Conservation (phyloP, 345 rosid species). For the Syzygium oleosum region DNA sequence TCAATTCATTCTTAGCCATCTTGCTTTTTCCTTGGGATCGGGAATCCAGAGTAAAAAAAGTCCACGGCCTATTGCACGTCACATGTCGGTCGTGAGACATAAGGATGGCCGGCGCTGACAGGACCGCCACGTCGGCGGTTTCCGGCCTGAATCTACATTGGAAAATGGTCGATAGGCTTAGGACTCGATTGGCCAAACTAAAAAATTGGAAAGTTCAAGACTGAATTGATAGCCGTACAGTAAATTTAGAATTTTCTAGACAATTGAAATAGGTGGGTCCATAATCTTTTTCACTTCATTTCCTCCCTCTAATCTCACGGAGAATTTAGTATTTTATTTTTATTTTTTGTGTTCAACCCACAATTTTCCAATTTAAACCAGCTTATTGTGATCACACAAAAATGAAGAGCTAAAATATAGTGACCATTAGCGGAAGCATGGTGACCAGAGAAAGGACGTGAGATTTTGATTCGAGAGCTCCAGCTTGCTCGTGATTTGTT, state of each 20-base stretch:
- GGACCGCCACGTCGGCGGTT: background rate
- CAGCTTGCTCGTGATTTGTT: background rate
- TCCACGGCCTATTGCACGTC: no score
- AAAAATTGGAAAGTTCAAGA: rapidly evolving
- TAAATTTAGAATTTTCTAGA: rapidly evolving
- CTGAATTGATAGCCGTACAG: rapidly evolving
- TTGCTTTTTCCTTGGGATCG: no score
- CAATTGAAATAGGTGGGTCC: background rate
- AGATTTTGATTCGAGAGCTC: background rate
- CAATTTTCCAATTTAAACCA: background rate
- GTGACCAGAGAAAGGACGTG: background rate
- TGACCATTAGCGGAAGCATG: background rate
- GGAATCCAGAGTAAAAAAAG: no score
- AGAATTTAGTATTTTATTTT: background rate
- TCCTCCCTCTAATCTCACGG: background rate
- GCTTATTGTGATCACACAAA: background rate
- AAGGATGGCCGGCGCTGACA: rapidly evolving
- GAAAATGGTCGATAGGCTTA: rapidly evolving
- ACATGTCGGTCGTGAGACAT: no score
- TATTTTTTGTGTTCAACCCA: background rate
- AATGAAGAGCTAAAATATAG: background rate
- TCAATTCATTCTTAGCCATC: no score
- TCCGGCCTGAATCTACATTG: rapidly evolving
- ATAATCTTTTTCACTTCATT: background rate
- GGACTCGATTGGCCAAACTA: rapidly evolving